A percentile compares a stretch with the other conserved stretches of the same genome.
phyloP scores from a whole-genome alignment of 2,329 filamentous ascomycete species.

The Exserohilum turcica region DNA sequence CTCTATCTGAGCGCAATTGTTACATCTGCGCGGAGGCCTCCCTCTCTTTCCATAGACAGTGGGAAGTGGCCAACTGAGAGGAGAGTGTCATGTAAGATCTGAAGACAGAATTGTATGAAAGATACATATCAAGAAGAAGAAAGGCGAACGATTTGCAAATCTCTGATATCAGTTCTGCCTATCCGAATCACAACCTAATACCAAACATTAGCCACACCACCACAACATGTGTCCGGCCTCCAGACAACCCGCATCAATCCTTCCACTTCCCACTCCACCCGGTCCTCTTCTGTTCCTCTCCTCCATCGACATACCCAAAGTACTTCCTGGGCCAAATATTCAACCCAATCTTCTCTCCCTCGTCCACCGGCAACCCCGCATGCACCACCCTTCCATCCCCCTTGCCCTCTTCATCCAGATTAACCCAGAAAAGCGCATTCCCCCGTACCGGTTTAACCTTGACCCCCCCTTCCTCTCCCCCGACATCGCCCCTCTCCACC shows the following conservation, averaged over 20 bases:
- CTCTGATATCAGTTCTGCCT: too few species aligned
- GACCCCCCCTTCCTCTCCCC: slow-evolving; percentile 33
- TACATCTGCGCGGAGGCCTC: too few species aligned
- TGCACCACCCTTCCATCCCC: slow-evolving; percentile 54
- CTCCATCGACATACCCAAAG: slow-evolving; percentile 14
- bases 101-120: too few species aligned
- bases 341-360: slow-evolving; percentile 62
- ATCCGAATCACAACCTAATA: too few species aligned
- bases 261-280: slow-evolving; percentile 19
- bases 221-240: too few species aligned
- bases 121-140: too few species aligned
- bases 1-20: too few species aligned
- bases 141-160: too few species aligned
- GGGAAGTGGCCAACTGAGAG: too few species aligned
- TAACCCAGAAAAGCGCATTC: slow-evolving; percentile 66
- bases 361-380: slow-evolving; percentile 61
- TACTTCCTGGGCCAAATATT: slow-evolving; percentile 60
- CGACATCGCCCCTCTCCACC: slow-evolving; percentile 23
- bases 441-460: slow-evolving; percentile 61
- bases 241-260: neutral
- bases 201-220: too few species aligned
- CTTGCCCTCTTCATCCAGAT: slow-evolving; percentile 55
- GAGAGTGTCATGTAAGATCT: too few species aligned
- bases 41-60: too few species aligned
- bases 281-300: neutral